phyloP scores from a whole-genome alignment of 1,284 basidiomycete species.

The Trametes polyzona region DNA sequence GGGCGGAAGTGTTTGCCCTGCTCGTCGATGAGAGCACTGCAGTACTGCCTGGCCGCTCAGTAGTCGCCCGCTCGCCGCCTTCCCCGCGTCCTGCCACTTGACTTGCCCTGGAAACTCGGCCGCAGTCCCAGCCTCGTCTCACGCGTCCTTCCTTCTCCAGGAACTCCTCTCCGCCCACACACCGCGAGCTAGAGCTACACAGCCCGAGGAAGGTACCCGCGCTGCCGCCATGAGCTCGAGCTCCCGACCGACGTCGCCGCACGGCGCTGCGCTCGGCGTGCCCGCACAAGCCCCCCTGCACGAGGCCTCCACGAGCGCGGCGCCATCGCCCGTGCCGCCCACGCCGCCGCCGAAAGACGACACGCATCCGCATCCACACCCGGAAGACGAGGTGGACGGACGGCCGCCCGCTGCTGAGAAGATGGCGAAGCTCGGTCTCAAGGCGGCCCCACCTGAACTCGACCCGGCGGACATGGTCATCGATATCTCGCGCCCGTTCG shows the following conservation, averaged over 20 bases:
- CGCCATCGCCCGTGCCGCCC: conserved; percentile 17
- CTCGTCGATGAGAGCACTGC: too few relatives aligned
- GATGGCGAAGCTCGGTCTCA: conserved; percentile 12
- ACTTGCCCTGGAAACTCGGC: too few relatives aligned
- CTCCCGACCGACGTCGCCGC: conserved; percentile 4
- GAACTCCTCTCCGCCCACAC: too few relatives aligned
- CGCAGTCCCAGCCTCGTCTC: too few relatives aligned
- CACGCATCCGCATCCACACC: background rate
- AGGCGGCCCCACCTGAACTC: conserved; percentile 8
- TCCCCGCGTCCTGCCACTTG: too few relatives aligned
- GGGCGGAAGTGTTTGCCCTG: too few relatives aligned
- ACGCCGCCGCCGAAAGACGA: conserved; percentile 15
- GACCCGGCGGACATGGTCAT: conserved; percentile 20
- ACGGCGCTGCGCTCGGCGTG: background rate
- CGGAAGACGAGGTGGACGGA: background rate
- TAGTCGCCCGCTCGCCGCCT: too few relatives aligned
- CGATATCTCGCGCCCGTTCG: conserved; percentile 18
- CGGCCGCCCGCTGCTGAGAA: background rate
- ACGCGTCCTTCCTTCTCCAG: too few relatives aligned
- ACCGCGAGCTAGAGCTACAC: too few relatives aligned
- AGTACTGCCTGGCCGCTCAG: too few relatives aligned
- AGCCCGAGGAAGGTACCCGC: too few relatives aligned
- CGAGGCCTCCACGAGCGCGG: conserved; percentile 13
- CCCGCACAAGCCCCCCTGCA: conserved; percentile 13
- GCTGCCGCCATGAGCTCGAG: conserved; percentile 2